Evolutionary conservation across 148 eudicot species (phyloP).

Genomic region (Rhododendron kiyosumense): DNA sequence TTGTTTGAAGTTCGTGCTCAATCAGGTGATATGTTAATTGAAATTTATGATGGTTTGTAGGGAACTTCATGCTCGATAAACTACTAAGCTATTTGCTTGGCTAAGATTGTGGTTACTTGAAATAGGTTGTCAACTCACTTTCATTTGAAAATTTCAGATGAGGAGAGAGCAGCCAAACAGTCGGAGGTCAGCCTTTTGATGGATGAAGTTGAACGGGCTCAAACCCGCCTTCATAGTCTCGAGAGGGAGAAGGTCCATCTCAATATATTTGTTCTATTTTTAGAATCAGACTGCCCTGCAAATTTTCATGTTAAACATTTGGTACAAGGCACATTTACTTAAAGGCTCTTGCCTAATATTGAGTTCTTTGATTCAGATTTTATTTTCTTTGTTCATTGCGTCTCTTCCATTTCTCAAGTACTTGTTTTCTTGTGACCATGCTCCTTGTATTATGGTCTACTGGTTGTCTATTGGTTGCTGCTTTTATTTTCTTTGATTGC

Average conservation of each 20-base stretch:
- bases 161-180: constrained; percentile 88
- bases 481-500: neutral
- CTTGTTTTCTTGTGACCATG: neutral
- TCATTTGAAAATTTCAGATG: constrained; percentile 49
- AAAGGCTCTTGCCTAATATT: neutral
- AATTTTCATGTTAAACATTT: neutral
- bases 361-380: neutral
- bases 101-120: constrained; percentile 5
- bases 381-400: neutral
- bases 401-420: no score
- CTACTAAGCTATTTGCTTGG: neutral
- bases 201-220: constrained; percentile 99
- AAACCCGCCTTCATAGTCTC: constrained; percentile 81
- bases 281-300: neutral
- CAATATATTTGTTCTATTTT: neutral
- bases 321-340: neutral
- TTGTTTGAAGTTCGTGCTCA: constrained; percentile 94
- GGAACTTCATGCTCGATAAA: neutral
- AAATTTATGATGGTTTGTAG: neutral
- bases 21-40: constrained; percentile 54
- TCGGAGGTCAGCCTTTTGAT: constrained; percentile 86
- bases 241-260: constrained; percentile 85
- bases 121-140: constrained; percentile 8
- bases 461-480: neutral
- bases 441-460: neutral